phyloP scores from a whole-genome alignment of 176 grass and related monocot genomes.

The Carex littledalei region DNA sequence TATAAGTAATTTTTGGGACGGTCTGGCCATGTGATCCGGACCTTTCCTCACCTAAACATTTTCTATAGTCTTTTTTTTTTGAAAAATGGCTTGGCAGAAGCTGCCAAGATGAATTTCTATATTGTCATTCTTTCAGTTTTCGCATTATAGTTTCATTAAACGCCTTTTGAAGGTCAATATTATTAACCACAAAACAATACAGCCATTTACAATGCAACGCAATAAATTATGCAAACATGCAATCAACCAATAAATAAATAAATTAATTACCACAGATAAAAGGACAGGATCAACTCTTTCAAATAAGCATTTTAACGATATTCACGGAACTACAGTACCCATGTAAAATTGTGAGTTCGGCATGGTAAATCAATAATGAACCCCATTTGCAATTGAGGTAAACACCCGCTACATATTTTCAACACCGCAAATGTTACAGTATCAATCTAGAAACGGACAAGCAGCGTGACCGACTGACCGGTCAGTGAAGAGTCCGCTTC shows the following conservation, averaged over 20 bases:
- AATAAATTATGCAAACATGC: too few species aligned
- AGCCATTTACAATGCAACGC: not conserved
- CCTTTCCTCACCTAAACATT: constrained; percentile 2
- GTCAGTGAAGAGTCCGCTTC: constrained; percentile 4
- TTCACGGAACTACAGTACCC: not conserved
- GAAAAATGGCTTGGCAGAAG: too few species aligned
- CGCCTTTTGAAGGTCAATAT: not conserved
- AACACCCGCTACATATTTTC: not conserved
- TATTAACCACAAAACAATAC: too few species aligned
- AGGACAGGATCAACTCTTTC: not conserved
- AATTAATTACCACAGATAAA: not conserved
- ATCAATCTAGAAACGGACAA: not conserved
- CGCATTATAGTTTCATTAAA: not conserved
- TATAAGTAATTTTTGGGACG: not conserved
- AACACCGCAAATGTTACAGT: not conserved
- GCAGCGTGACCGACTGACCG: not conserved
- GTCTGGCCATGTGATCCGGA: not conserved
- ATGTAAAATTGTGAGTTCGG: not conserved
- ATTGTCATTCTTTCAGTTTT: not conserved
- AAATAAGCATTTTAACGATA: not conserved
- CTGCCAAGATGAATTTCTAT: not conserved
- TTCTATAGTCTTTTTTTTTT: not conserved
- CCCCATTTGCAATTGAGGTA: not conserved
- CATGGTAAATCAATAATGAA: not conserved
- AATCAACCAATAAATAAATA: not conserved